Evolutionary conservation across 306 rosid genomes (phyloP), one percentile per base, ranked within the genome.

Genomic region (Carpinus viminea): DNA sequence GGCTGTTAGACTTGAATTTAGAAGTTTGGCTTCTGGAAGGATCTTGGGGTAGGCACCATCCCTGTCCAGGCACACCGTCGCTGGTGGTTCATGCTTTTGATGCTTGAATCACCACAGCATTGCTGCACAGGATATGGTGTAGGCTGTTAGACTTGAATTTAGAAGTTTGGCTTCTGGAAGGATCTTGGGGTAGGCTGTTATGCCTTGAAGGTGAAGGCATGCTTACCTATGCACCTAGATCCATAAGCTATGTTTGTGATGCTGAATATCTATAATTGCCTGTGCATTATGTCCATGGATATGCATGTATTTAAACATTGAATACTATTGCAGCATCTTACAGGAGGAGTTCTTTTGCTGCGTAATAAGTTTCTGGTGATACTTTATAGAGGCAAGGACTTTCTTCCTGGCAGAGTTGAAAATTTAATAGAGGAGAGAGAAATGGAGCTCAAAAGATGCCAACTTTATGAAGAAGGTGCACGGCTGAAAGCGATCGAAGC

Each of bases 371-470:
- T 83, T 78, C 65, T 86, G 54, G 87, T 93, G 50, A 70, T 91
- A 85, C 90, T 93, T 61, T 91, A 90, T 74, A 86, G 95, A 81
- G 98, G 98, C 78, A 88, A 93, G 65, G 98, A 93, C 85, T 91
- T 90, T 85, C 91, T 93, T 82, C 97, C 98, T 18, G 70, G 56
- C 53, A 76, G 72, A 74, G 86, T 91, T 68, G 84, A 90, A 45
- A 80, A 81, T 52, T 85, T 88, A 82, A 85, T 93, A 74, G 79
- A 83, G 50, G 80, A 74, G 81, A 89, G 97, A 85, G 98, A 91
- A 83, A 60, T 21, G 28, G 92, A 90, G 84, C 96, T 91, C 77
- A 79, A 73, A 72, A 80, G 79, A 79, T 86, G 64, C 74, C 91
- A 90, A 80, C 84, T 79, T 81, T 65, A 84, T 0, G 98, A 93